Conservation (phyloP, 2,329 filamentous ascomycete genomes). For the Orbilia javanica region DNA sequence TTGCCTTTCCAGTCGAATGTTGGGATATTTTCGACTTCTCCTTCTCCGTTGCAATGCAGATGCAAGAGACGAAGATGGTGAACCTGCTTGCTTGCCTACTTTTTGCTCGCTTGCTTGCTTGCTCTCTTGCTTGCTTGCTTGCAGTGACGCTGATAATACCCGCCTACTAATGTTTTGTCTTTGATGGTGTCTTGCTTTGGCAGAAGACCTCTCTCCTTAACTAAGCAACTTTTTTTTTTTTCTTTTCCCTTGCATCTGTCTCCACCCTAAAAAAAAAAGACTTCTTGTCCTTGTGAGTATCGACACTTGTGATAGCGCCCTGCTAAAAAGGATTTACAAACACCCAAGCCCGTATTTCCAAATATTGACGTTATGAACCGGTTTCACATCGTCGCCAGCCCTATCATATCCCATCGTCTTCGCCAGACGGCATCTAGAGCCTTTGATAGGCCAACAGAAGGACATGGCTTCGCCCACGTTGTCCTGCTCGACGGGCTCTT, state of each 20-base stretch:
- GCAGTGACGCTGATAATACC: slow-evolving; percentile 37
- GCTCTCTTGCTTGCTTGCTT: slow-evolving; percentile 10
- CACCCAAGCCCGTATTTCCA: slow-evolving; percentile 30
- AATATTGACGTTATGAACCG: slow-evolving; percentile 18
- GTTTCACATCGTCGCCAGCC: slow-evolving; percentile 42
- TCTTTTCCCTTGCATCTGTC: background rate
- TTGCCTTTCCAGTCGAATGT: slow-evolving; percentile 43
- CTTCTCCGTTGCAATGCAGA: slow-evolving; percentile 13
- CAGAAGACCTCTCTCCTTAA: slow-evolving; percentile 43
- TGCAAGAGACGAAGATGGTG: background rate
- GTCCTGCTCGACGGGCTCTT: slow-evolving; percentile 53
- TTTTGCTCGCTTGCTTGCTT: slow-evolving; percentile 12
- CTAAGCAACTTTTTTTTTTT: slow-evolving; percentile 15
- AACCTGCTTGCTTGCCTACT: background rate
- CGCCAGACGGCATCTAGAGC: slow-evolving; percentile 48
- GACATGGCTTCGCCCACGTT: slow-evolving; percentile 52
- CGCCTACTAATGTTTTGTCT: slow-evolving; percentile 57
- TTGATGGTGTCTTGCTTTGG: slow-evolving; percentile 57
- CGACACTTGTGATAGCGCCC: slow-evolving; percentile 43
- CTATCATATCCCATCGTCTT: slow-evolving; percentile 51
- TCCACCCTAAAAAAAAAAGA: slow-evolving; percentile 3
- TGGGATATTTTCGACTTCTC: slow-evolving; percentile 19
- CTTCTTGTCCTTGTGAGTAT: slow-evolving; percentile 4
- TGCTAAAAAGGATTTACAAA: slow-evolving; percentile 31
- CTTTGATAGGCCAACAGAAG: slow-evolving; percentile 44